Percentiles rank a stretch among this genome's conserved stretches.
phyloP scores from a whole-genome alignment of 441 rosid species.

The Croton laevigatus region DNA sequence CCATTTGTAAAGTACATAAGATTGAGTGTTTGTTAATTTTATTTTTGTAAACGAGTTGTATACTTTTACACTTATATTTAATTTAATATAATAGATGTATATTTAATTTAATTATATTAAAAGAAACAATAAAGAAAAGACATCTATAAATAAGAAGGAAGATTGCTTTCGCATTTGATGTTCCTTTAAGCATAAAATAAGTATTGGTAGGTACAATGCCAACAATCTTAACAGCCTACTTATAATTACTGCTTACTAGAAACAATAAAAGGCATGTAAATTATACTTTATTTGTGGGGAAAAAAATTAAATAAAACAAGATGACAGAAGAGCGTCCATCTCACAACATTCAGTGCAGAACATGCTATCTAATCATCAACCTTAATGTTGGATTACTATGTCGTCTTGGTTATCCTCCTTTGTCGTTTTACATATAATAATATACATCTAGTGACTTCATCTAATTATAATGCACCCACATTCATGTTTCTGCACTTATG shows the following conservation, averaged over 20 bases:
- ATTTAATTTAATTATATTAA: background rate
- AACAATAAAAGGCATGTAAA: background rate
- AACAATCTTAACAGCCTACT: conserved; percentile 16
- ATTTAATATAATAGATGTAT: background rate
- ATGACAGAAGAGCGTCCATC: background rate
- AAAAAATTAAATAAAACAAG: background rate
- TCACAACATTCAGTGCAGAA: background rate
- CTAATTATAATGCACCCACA: too few species aligned
- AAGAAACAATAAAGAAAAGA: background rate
- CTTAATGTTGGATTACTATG: background rate
- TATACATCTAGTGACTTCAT: too few species aligned
- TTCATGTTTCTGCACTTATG: background rate
- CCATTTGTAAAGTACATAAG: conserved; percentile 40
- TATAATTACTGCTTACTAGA: background rate
- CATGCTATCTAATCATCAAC: background rate
- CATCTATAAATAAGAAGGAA: conserved; percentile 18
- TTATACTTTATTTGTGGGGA: background rate
- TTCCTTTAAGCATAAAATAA: conserved; percentile 42
- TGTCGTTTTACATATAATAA: background rate
- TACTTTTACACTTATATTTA: background rate
- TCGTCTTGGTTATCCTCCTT: too few species aligned
- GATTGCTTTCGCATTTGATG: conserved; percentile 34
- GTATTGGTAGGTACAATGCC: conserved; percentile 34
- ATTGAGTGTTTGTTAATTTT: conserved; percentile 40
- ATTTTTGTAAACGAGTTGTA: conserved; percentile 11